Percentiles rank a stretch among this genome's conserved stretches.
phyloP scores from a whole-genome alignment of 73 alveolate genomes.

The Stentor coeruleus region DNA sequence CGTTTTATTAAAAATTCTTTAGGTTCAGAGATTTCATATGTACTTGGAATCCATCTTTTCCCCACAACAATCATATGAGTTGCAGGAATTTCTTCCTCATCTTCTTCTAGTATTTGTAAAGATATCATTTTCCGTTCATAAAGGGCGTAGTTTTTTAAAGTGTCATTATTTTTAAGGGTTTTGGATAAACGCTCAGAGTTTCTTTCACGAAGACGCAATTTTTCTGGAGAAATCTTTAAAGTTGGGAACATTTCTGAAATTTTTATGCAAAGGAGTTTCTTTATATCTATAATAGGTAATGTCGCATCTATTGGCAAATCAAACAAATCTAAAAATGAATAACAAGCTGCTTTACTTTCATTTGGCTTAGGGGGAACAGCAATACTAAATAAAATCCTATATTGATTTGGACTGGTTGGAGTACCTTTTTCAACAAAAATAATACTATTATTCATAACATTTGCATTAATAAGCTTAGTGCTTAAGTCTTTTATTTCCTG shows the following conservation, averaged over 20 bases:
- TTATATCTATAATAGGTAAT: background rate
- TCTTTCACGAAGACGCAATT: slow-evolving; percentile 15
- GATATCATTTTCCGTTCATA: background rate
- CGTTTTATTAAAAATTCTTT: background rate
- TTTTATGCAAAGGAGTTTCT: background rate
- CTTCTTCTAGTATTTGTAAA: background rate
- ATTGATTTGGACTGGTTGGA: background rate
- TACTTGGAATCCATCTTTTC: slow-evolving; percentile 8
- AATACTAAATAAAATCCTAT: background rate
- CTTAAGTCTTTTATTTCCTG: slow-evolving; percentile 20
- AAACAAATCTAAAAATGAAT: background rate
- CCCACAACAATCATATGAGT: background rate
- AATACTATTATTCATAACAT: background rate
- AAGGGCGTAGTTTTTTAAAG: background rate
- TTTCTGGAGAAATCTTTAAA: background rate
- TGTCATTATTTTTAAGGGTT: background rate
- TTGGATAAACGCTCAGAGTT: background rate
- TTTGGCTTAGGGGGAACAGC: background rate
- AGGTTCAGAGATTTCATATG: slow-evolving; percentile 3
- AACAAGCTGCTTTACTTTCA: background rate
- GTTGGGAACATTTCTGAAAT: background rate
- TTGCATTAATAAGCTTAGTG: background rate
- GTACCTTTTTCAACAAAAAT: slow-evolving; percentile 11
- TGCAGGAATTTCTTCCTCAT: background rate
- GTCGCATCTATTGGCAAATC: background rate